These are phyloP conservation scores for Populus tomentosa DNA, from an alignment of 441 rosid genomes.

Conservation along the genomic window DNA sequence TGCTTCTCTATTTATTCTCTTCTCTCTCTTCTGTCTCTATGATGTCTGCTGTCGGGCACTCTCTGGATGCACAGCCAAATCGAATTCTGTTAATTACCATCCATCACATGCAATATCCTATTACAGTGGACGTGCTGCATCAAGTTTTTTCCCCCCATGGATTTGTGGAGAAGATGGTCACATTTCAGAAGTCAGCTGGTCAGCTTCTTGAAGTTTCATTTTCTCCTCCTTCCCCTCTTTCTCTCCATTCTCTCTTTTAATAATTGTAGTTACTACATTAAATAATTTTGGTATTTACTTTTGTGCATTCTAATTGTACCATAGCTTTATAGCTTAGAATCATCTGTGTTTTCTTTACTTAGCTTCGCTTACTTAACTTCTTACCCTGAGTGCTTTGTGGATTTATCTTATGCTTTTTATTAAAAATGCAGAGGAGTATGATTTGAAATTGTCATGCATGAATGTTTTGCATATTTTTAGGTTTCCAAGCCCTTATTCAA, in stretches of 20 bases:
- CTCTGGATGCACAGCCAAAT: slow-evolving; percentile 82
- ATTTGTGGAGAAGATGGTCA: slow-evolving; percentile 96
- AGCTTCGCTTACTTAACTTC: not conserved
- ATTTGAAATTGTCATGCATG: slow-evolving; percentile 10
- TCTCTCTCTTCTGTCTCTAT: slow-evolving; percentile 55
- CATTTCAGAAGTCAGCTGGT: slow-evolving; percentile 99
- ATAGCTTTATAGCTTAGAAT: slow-evolving; percentile 13
- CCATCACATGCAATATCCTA: slow-evolving; percentile 98
- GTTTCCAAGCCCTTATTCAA: slow-evolving; percentile 97
- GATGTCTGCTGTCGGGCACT: slow-evolving; percentile 58
- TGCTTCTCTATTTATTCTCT: slow-evolving; percentile 49
- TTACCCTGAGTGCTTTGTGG: slow-evolving; percentile 4
- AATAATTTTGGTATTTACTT: slow-evolving; percentile 12
- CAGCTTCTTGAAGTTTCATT: slow-evolving; percentile 55
- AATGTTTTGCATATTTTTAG: slow-evolving; percentile 33
- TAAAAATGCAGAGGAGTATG: slow-evolving; percentile 7
- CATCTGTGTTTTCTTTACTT: slow-evolving; percentile 4
- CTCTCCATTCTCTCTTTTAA: slow-evolving; percentile 5
- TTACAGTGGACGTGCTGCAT: slow-evolving; percentile 98
- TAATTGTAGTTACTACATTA: slow-evolving; percentile 5
- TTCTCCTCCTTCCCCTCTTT: slow-evolving; percentile 27
- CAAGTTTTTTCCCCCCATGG: slow-evolving; percentile 98
- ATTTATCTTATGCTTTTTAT: slow-evolving; percentile 10
- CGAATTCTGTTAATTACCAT: slow-evolving; percentile 95
- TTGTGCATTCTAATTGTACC: slow-evolving; percentile 3